Evolutionary conservation across 2,329 filamentous ascomycete species (phyloP).

Genomic region (Venturia pyrina): DNA sequence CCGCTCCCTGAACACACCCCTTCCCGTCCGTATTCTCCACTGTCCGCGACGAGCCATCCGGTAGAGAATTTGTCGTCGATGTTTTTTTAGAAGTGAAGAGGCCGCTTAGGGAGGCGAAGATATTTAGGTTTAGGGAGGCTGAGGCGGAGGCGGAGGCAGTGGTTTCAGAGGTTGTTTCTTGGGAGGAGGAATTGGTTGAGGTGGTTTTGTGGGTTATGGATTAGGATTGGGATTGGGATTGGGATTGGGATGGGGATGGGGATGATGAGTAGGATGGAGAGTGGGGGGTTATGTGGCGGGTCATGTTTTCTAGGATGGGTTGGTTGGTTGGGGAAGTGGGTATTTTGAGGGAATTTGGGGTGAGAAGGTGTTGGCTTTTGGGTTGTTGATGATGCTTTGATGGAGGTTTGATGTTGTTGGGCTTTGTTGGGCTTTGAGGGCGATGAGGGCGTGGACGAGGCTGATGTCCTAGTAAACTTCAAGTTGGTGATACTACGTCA

Average conservation of each 20-base stretch:
- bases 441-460: too few relatives aligned
- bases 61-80: conserved; percentile 4
- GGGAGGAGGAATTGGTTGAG: not conserved
- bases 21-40: not conserved
- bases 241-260: not conserved
- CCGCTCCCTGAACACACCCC: not conserved
- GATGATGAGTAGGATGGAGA: not conserved
- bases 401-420: too few relatives aligned
- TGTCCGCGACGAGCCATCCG: not conserved
- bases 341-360: too few relatives aligned
- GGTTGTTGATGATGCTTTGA: too few relatives aligned
- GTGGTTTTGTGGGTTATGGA: not conserved
- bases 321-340: not conserved
- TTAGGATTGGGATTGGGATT: not conserved
- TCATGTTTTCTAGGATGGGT: not conserved
- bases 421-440: too few relatives aligned
- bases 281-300: not conserved
- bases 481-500: too few relatives aligned
- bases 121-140: conserved; percentile 21
- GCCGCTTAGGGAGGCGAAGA: conserved; percentile 24
- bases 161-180: too few relatives aligned
- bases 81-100: conserved; percentile 5
- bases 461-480: too few relatives aligned
- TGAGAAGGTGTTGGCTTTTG: too few relatives aligned
- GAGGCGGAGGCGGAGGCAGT: conserved; percentile 2